A percentile compares a stretch with the other conserved stretches of the same genome.
Evolutionary conservation across 352 stramenopile genomes (phyloP).

Genomic region (Thalassiosira delicatula): DNA sequence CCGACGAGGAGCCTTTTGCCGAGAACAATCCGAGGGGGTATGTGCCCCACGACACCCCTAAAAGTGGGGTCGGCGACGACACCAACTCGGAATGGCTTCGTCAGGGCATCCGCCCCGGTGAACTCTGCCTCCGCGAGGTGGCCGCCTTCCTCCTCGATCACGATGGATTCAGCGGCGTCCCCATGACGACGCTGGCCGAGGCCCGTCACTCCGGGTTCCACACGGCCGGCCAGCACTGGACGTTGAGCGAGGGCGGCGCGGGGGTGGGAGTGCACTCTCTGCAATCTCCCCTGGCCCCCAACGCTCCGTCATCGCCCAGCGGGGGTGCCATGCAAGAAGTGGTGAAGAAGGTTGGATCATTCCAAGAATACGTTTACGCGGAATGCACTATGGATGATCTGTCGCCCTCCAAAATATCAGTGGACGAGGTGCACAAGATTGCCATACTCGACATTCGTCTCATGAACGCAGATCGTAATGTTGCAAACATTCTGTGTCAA

Average conservation of each 20-base stretch:
- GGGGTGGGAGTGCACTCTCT: conserved; percentile 87
- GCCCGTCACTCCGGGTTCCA: conserved; percentile 85
- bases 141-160: conserved; percentile 96
- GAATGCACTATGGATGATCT: conserved; percentile 94
- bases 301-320: conserved; percentile 22
- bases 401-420: conserved; percentile 86
- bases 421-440: conserved; percentile 97
- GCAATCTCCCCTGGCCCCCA: conserved; percentile 65
- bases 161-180: conserved; percentile 86
- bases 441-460: conserved; percentile 97
- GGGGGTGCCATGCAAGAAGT: conserved; percentile 65
- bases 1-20: conserved; percentile 98
- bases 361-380: conserved; percentile 96
- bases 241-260: conserved; percentile 73
- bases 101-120: conserved; percentile 92
- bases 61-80: conserved; percentile 28
- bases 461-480: conserved; percentile 97
- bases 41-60: conserved; percentile 72
- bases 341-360: conserved; percentile 90
- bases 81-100: conserved; percentile 79
- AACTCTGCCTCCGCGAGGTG: conserved; percentile 96
- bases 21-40: conserved; percentile 96
- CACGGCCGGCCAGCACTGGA: conserved; percentile 68
- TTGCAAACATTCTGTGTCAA: conserved; percentile 96
- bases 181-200: conserved; percentile 88